phyloP scores from a whole-genome alignment of 441 rosid genomes.

The Erodium moschatum region DNA sequence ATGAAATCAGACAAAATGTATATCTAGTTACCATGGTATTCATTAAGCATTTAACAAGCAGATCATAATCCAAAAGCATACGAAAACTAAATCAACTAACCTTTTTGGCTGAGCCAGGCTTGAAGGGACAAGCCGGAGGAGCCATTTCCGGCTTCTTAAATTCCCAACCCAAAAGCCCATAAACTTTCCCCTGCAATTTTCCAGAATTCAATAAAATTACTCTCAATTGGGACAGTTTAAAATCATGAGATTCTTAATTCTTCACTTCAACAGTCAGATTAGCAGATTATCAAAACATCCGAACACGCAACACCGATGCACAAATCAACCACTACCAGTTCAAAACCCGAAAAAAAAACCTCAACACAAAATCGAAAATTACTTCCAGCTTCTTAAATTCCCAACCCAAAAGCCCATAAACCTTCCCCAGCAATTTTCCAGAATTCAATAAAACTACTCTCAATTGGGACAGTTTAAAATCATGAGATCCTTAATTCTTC shows the following conservation, averaged over 20 bases:
- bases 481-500: too few species aligned
- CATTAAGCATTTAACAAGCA: background rate
- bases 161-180: constrained; percentile 81
- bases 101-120: constrained; percentile 34
- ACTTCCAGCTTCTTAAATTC: constrained; percentile 71
- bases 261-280: too few species aligned
- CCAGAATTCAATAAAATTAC: background rate
- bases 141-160: constrained; percentile 72
- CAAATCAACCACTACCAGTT: too few species aligned
- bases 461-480: too few species aligned
- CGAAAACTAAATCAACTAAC: constrained; percentile 32
- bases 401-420: constrained; percentile 76
- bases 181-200: constrained; percentile 41
- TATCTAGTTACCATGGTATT: too few species aligned
- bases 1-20: too few species aligned
- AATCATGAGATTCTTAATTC: too few species aligned
- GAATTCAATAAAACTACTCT: background rate
- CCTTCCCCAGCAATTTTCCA: constrained; percentile 32
- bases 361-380: too few species aligned
- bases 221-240: too few species aligned
- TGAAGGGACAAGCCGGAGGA: constrained; percentile 81
- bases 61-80: constrained; percentile 17
- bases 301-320: too few species aligned
- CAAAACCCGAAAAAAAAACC: too few species aligned
- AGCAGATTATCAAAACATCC: too few species aligned